phyloP scores from a whole-genome alignment of 2,329 filamentous ascomycete genomes.

The Xylaria sp. region DNA sequence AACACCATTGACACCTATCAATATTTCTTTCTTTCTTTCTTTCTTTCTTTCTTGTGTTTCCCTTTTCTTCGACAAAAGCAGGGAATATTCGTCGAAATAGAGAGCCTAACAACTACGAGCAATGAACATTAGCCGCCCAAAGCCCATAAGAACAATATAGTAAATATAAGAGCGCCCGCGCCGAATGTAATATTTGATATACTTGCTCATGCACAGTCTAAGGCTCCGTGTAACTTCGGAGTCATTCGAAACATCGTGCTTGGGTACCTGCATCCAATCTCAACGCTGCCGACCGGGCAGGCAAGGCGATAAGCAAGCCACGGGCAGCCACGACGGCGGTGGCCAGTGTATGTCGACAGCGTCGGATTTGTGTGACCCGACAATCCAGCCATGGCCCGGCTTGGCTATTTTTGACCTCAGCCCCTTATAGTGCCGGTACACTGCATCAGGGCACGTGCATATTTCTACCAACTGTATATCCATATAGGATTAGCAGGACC shows the following conservation, averaged over 20 bases:
- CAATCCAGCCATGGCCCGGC: background rate
- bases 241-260: background rate
- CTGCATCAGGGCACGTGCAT: too few species aligned
- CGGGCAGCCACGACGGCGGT: background rate
- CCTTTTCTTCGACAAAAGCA: too few species aligned
- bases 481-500: background rate
- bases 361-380: slow-evolving; percentile 1
- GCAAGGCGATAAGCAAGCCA: background rate
- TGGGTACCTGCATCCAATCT: too few species aligned
- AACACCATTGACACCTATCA: too few species aligned
- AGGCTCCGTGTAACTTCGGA: background rate
- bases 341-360: background rate
- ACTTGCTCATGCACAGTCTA: background rate
- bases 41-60: too few species aligned
- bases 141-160: background rate
- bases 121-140: background rate
- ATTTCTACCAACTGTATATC: background rate
- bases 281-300: too few species aligned
- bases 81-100: background rate
- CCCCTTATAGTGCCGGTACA: too few species aligned
- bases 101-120: background rate
- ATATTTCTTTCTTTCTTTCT: too few species aligned
- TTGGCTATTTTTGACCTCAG: background rate
- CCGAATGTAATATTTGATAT: background rate
- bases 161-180: background rate